Percentiles rank a stretch among this genome's conserved stretches.
phyloP scores from a whole-genome alignment of 2,329 filamentous ascomycete species.

The Colletotrichum musicola region DNA sequence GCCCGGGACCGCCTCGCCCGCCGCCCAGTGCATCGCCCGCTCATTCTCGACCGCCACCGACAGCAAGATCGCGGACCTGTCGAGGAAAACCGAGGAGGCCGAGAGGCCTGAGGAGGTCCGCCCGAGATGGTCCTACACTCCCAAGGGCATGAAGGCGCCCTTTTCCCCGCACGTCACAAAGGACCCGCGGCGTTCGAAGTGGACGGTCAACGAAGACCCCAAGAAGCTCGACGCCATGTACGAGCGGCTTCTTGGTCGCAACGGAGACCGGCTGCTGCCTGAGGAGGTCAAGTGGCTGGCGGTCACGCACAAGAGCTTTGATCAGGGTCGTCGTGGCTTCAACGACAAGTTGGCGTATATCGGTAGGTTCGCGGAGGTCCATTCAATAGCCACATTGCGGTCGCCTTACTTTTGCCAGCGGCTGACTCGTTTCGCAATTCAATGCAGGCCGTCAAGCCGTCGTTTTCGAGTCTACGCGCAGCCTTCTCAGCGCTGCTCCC shows the following conservation, averaged over 20 bases:
- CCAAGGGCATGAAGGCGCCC: conserved; percentile 76
- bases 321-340: conserved; percentile 92
- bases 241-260: conserved; percentile 78
- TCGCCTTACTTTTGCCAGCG: background rate
- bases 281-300: conserved; percentile 98
- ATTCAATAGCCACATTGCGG: conserved; percentile 14
- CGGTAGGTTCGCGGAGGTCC: conserved; percentile 64
- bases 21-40: conserved; percentile 28
- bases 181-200: conserved; percentile 66
- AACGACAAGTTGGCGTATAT: conserved; percentile 94
- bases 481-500: conserved; percentile 60
- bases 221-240: conserved; percentile 83
- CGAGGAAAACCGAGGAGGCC: conserved; percentile 23
- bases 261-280: conserved; percentile 79
- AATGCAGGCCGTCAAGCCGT: conserved; percentile 46
- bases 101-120: conserved; percentile 29
- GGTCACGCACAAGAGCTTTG: conserved; percentile 98
- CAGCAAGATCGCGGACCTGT: conserved; percentile 33
- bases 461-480: conserved; percentile 54
- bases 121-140: conserved; percentile 74
- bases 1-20: conserved; percentile 25
- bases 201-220: conserved; percentile 81
- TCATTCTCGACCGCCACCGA: conserved; percentile 32
- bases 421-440: conserved; percentile 28
- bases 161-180: conserved; percentile 72